Evolutionary conservation across 305 asterid species (phyloP).

Genomic region (Solanum chacoense): DNA sequence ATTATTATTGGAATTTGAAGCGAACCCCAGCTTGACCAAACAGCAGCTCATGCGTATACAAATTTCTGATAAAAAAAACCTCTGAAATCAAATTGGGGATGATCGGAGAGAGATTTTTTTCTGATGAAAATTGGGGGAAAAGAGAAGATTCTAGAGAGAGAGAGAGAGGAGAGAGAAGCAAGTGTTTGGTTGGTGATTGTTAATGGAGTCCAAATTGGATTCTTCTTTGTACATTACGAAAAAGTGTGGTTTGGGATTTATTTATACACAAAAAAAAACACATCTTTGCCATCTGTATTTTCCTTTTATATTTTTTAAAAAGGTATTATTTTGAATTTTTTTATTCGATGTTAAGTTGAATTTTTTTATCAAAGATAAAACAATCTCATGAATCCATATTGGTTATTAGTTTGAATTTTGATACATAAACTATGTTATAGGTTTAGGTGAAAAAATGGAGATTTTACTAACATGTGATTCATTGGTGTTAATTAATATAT

Average conservation of each 20-base stretch:
- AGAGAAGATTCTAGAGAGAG: neutral
- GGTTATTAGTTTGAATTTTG: neutral
- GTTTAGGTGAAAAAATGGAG: neutral
- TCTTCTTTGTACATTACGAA: neutral
- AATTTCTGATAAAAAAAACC: neutral
- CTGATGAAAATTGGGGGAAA: neutral
- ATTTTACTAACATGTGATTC: neutral
- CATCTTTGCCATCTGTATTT: neutral
- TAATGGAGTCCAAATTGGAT: neutral
- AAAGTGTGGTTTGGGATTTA: neutral
- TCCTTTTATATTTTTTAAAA: neutral
- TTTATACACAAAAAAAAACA: neutral
- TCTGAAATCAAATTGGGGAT: neutral
- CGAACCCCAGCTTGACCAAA: slow-evolving; percentile 8
- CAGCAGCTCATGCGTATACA: slow-evolving; percentile 21
- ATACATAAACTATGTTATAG: neutral
- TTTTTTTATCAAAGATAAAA: no score
- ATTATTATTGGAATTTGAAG: slow-evolving; percentile 11
- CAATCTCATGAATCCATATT: neutral
- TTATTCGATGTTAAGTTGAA: neutral
- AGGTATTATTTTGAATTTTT: neutral
- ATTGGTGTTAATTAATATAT: neutral
- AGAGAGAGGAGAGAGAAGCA: neutral
- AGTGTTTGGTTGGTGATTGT: neutral
- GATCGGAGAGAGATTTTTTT: neutral